Percentiles rank a stretch among this genome's conserved stretches.
Evolutionary conservation across 495 filamentous ascomycete species (phyloP).

Genomic region (Monascus purpureus): DNA sequence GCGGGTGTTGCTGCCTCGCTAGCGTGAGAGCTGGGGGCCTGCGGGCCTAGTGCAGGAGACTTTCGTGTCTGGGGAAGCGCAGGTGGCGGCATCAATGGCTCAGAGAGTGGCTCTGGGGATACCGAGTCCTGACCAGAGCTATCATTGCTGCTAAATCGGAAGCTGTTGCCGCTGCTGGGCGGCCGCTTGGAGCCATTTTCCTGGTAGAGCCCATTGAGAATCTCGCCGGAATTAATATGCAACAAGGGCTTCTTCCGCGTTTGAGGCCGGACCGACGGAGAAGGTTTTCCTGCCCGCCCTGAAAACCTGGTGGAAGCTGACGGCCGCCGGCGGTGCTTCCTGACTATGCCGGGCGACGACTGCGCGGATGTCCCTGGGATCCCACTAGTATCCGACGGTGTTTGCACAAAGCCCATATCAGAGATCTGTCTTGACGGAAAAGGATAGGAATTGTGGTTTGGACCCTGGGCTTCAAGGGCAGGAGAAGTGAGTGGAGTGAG

Average conservation of each 20-base stretch:
- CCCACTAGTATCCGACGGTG: slow-evolving; percentile 31
- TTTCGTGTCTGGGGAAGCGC: slow-evolving; percentile 38
- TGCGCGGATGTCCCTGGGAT: slow-evolving; percentile 23
- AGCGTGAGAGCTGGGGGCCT: slow-evolving; percentile 16
- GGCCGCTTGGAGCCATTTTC: slow-evolving; percentile 17
- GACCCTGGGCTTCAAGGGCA: slow-evolving; percentile 68
- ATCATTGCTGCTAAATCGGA: slow-evolving; percentile 36
- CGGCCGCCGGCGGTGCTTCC: slow-evolving; percentile 26
- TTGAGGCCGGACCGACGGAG: slow-evolving; percentile 67
- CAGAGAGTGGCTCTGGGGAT: slow-evolving; percentile 55
- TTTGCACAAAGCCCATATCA: slow-evolving; percentile 29
- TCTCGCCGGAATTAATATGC: slow-evolving; percentile 41
- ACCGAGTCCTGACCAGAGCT: slow-evolving; percentile 55
- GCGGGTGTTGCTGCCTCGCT: slow-evolving; percentile 62
- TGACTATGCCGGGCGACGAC: slow-evolving; percentile 18
- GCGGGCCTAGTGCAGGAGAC: slow-evolving; percentile 39
- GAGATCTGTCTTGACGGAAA: slow-evolving; percentile 20
- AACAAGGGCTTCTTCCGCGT: slow-evolving; percentile 44
- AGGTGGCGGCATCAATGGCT: slow-evolving; percentile 59
- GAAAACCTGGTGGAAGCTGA: slow-evolving; percentile 27
- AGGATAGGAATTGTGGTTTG: slow-evolving; percentile 22
- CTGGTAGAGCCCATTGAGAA: slow-evolving; percentile 20
- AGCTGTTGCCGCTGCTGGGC: slow-evolving; percentile 20
- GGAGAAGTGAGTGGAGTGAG: slow-evolving; percentile 92
- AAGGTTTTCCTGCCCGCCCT: slow-evolving; percentile 49